These are phyloP conservation scores for Plasmodium blacklocki DNA, from an alignment of 169 alveolate genomes.

Conservation along the genomic window DNA sequence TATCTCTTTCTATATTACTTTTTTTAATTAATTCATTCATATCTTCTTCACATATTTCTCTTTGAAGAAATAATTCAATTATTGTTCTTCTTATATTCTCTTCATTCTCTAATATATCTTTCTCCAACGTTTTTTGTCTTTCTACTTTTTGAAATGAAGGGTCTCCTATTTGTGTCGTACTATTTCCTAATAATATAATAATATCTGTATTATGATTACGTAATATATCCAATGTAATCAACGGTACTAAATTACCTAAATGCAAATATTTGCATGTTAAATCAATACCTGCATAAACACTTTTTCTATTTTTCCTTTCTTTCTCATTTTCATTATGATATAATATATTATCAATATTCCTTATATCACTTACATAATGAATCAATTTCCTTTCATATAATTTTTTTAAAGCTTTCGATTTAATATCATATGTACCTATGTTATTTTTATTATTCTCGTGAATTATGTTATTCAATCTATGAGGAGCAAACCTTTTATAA, in stretches of 20 bases:
- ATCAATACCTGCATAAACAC: constrained; percentile 84
- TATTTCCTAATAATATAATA: constrained; percentile 85
- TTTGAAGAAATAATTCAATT: constrained; percentile 46
- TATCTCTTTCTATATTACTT: constrained; percentile 18
- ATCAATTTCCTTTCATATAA: constrained; percentile 33
- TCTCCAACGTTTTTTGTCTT: constrained; percentile 27
- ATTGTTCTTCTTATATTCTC: constrained; percentile 1
- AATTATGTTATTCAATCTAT: not conserved
- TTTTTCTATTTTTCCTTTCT: constrained; percentile 12
- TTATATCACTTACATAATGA: constrained; percentile 42
- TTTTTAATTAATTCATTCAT: constrained; percentile 29
- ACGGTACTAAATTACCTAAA: constrained; percentile 85
- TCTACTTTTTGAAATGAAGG: constrained; percentile 84
- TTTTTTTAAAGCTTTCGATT: constrained; percentile 33
- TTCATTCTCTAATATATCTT: constrained; percentile 38
- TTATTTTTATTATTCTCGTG: not conserved
- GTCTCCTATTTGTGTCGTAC: constrained; percentile 87
- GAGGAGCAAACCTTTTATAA: constrained; percentile 11
- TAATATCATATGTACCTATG: constrained; percentile 17
- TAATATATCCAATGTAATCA: constrained; percentile 82
- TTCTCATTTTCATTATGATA: constrained; percentile 21
- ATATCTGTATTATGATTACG: constrained; percentile 78
- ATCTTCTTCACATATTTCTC: constrained; percentile 1
- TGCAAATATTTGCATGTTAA: constrained; percentile 83
- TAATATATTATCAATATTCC: constrained; percentile 16